Evolutionary conservation across 1,284 basidiomycete species (phyloP).

Genomic region (Trichosporon faecale): DNA sequence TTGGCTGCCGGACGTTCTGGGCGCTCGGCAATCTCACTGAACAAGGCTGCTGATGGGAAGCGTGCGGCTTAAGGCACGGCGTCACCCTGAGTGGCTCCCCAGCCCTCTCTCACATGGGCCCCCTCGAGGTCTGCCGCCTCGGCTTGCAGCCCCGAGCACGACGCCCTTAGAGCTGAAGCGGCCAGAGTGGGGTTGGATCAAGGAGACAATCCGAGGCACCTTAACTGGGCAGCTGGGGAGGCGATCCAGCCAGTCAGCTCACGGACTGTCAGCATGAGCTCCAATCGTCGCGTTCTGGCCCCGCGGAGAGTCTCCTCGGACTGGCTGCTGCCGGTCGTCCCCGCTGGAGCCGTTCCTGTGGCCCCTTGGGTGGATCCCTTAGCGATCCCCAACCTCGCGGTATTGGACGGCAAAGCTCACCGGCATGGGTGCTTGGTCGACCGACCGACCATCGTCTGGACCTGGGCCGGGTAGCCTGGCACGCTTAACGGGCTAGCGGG

Average conservation of each 20-base stretch:
- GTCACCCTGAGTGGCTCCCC: background rate
- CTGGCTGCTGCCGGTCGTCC: background rate
- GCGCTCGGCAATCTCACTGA: background rate
- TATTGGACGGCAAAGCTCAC: slow-evolving; percentile 3
- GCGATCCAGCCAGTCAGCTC: background rate
- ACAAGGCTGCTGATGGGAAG: background rate
- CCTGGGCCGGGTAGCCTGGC: background rate
- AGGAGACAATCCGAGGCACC: background rate
- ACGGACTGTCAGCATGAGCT: background rate
- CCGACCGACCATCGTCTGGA: background rate
- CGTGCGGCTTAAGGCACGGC: background rate
- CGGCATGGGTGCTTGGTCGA: background rate
- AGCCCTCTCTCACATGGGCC: slow-evolving; percentile 1
- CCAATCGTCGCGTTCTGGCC: background rate
- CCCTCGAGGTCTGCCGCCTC: background rate
- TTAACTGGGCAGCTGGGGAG: background rate
- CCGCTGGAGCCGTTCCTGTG: background rate
- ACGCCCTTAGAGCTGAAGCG: background rate
- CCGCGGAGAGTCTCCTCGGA: background rate
- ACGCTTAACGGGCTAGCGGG: background rate
- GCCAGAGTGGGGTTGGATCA: background rate
- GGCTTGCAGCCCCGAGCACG: background rate
- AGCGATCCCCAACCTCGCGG: slow-evolving; percentile 5
- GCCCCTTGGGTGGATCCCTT: background rate
- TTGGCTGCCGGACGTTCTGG: background rate